Evolutionary conservation across 2,329 filamentous ascomycete species (phyloP), one percentile per base, ranked within the genome.

Genomic region (Ambrosiella cleistominuta): DNA sequence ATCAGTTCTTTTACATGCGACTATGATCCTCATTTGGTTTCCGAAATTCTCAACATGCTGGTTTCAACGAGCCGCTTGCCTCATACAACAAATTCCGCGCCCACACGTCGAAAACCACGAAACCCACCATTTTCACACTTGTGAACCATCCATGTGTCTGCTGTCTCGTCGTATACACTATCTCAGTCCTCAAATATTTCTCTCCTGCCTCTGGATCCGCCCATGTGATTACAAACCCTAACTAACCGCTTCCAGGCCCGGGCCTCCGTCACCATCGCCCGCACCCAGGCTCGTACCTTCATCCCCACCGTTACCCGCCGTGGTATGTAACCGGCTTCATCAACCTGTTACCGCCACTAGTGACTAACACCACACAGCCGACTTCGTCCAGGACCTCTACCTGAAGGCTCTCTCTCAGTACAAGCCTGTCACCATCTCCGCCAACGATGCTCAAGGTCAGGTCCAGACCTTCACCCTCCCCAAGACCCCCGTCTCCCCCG

Each of bases 381-480:
- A 98, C 73, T 82, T 95, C 68, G 88, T 98, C 67, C 93, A 97
- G 75, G 91, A 97, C 71, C 81, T 98, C 69, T 98, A 98, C 80
- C 83, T 98, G 66, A 86, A 85, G 72, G 90, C 97, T 75, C 83
- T 98, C 70, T 93, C 91, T 76, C 81, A 82, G 74, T 97, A 95
- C 85, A 97, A 97, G 81, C 76, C 83, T 63, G 77, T 86, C 59
- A 76, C 82, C 65, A 70, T 91, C 75, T 95, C 96, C 79, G 79
- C 88, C 63, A 81, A 81, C 67, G 93, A 97, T 69, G 77, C 90
- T 69, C 85, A 91, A 66, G 90, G 88, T 70, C 86, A 95, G 66
- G 93, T 97, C 66, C 86, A 93, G 71, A 87, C 82, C 71, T 98
- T 97, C 78, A 69, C 70, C 68, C 70, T 84, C 64, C 93, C 93